Percentiles rank a stretch among this genome's conserved stretches.
These are phyloP conservation scores for Metschnikowia proteae DNA, from an alignment of 805 yeast genomes.

Conservation along the genomic window DNA sequence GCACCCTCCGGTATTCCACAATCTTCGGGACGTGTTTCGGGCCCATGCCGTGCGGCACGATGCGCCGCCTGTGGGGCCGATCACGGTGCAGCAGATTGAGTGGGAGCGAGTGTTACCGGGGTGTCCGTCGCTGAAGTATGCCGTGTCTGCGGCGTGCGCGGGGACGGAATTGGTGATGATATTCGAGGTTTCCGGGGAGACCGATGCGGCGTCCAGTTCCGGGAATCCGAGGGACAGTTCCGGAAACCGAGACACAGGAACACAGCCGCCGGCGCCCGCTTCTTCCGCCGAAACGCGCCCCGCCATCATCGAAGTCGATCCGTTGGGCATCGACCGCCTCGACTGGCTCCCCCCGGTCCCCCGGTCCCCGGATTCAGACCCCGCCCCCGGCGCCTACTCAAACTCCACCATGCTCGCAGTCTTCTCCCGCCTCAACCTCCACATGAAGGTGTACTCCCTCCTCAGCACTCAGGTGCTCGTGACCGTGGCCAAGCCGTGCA, in stretches of 20 bases:
- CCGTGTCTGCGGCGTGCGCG: slow-evolving; percentile 20
- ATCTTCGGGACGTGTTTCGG: background rate
- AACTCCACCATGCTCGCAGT: slow-evolving; percentile 34
- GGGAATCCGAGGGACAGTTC: too few species aligned
- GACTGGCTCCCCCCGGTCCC: slow-evolving; percentile 24
- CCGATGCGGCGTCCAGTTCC: slow-evolving; percentile 21
- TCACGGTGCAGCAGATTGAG: slow-evolving; percentile 2
- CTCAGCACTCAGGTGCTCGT: slow-evolving; percentile 32
- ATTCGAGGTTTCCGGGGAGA: slow-evolving; percentile 19
- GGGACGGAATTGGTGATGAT: slow-evolving; percentile 21
- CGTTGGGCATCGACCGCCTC: slow-evolving; percentile 29
- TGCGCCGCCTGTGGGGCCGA: background rate
- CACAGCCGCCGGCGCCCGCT: too few species aligned
- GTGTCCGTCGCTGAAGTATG: slow-evolving; percentile 27
- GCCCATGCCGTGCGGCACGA: background rate
- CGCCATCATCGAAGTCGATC: slow-evolving; percentile 25
- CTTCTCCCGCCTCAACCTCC: slow-evolving; percentile 25
- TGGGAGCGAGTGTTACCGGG: slow-evolving; percentile 24
- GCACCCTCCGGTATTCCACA: background rate
- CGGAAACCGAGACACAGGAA: too few species aligned
- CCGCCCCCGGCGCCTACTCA: slow-evolving; percentile 23
- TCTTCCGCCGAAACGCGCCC: too few species aligned
- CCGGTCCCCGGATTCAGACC: background rate
- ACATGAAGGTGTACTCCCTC: slow-evolving; percentile 34
- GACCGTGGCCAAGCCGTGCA: slow-evolving; percentile 32